phyloP scores from a whole-genome alignment of 371 early-diverging fungal species.

The Mortierella sp. region DNA sequence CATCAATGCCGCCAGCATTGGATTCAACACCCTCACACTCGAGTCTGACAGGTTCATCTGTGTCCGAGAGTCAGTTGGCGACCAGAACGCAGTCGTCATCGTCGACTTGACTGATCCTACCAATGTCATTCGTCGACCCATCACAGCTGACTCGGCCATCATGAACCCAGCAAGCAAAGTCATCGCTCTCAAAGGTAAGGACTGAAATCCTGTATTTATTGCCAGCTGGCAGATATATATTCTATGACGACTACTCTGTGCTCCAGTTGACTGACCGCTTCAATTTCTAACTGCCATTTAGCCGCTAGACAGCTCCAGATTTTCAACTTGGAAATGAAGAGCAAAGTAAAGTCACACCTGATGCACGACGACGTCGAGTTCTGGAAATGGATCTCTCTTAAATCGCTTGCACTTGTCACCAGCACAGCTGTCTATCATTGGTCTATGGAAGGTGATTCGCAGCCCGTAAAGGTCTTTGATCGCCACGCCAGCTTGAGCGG shows the following conservation, averaged over 20 bases:
- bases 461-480: slow-evolving; percentile 94
- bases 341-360: slow-evolving; percentile 92
- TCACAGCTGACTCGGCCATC: slow-evolving; percentile 98
- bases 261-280: background rate
- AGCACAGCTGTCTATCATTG: slow-evolving; percentile 93
- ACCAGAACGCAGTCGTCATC: slow-evolving; percentile 92
- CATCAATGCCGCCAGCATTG: slow-evolving; percentile 92
- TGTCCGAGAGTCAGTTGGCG: slow-evolving; percentile 92
- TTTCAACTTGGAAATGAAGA: slow-evolving; percentile 95
- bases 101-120: slow-evolving; percentile 90
- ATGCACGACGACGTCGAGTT: slow-evolving; percentile 96
- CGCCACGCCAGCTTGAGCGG: slow-evolving; percentile 86
- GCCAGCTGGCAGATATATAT: background rate
- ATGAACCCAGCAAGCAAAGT: slow-evolving; percentile 96
- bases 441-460: slow-evolving; percentile 93
- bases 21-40: slow-evolving; percentile 97
- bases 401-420: slow-evolving; percentile 94
- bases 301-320: slow-evolving; percentile 95
- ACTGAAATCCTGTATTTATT: background rate
- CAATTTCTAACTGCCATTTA: slow-evolving; percentile 36
- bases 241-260: background rate
- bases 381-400: slow-evolving; percentile 96
- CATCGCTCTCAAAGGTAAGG: slow-evolving; percentile 94
- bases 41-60: slow-evolving; percentile 98
- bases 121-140: slow-evolving; percentile 90